Evolutionary conservation across 108 stramenopile genomes (phyloP), one percentile per base, ranked within the genome.

Genomic region (Mayamaea pseudoterrestris): DNA sequence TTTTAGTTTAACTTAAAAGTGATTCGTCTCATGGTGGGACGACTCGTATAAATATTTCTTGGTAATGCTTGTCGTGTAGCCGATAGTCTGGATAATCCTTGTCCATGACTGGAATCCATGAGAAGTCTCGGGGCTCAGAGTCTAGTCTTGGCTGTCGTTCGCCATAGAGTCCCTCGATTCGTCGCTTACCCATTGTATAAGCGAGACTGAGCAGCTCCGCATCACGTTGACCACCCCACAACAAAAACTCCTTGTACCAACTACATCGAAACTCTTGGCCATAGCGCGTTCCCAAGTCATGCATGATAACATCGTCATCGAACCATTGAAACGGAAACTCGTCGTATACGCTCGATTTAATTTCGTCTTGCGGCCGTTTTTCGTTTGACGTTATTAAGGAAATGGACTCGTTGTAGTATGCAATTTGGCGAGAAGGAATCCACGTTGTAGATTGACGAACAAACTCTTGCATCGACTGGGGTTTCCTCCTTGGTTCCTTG

Each of bases 221-320:
- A 22, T 51, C 21, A 5, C 60, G 45, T 23, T 41, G 46, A 23
- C 65, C 66, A 14, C 76, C 67, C 83, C 83, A 85, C 47, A 61
- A 53, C 9, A 69, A 27, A 35, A 78, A 76, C 45, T 85, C 83
- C 46, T 85, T 71, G 42, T 76, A 80, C 77, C 80, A 76, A 63
- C 76, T 72, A 39, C 83, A 85, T 13, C 79, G 79, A 22, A 75
- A 73, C 32, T 58, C 44, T 9, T 45, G 65, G 21, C 54, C 74
- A 35, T 47, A 65, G 40, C 48, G 57, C 30, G 48, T 47, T 32
- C 55, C 57, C 35, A 62, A 67, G 42, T 76, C 65, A 32, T 85
- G 76, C 22, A 85, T 49, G 49, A 85, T 29, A 50, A 75, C 60
- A 17, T 49, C 45, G 0, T 63, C 44, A n/a, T 53, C 47, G 13